These are phyloP conservation scores for Cadophora gregata DNA, from an alignment of 2,329 filamentous ascomycete genomes.

Conservation along the genomic window DNA sequence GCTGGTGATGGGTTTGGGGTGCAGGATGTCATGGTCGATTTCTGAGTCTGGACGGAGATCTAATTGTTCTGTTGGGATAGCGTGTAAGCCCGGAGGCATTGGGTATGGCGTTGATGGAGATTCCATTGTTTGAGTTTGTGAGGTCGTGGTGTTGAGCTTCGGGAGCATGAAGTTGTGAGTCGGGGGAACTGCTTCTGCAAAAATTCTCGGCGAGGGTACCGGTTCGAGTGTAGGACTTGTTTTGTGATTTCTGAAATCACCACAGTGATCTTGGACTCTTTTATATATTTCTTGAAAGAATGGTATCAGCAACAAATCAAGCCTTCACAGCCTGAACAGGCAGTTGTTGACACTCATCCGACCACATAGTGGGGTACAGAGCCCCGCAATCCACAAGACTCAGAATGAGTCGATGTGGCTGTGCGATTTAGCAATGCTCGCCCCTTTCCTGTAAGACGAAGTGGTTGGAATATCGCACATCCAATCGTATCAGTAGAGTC, in stretches of 20 bases:
- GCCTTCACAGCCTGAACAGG: not conserved
- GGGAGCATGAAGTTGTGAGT: not conserved
- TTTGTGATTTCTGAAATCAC: not conserved
- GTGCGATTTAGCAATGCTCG: not conserved
- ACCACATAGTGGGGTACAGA: not conserved
- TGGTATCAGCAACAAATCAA: too few species aligned
- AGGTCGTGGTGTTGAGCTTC: slow-evolving; percentile 8
- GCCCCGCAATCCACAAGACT: not conserved
- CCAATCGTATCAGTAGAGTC: not conserved
- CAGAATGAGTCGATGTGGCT: slow-evolving; percentile 12
- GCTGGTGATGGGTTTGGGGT: slow-evolving; percentile 47
- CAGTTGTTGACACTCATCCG: not conserved
- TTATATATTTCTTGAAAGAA: not conserved
- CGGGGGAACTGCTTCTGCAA: not conserved
- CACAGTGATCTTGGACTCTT: not conserved
- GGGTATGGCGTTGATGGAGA: slow-evolving; percentile 39
- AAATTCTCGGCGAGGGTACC: not conserved
- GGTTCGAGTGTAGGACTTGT: too few species aligned
- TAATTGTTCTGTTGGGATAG: slow-evolving; percentile 48
- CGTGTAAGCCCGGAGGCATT: slow-evolving; percentile 50
- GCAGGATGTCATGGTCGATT: slow-evolving; percentile 51
- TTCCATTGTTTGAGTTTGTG: slow-evolving; percentile 29
- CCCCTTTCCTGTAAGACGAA: not conserved
- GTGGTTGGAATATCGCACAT: not conserved
- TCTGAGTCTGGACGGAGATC: slow-evolving; percentile 54